phyloP scores from a whole-genome alignment of 176 grass and related monocot species.

The Raddia distichophylla region DNA sequence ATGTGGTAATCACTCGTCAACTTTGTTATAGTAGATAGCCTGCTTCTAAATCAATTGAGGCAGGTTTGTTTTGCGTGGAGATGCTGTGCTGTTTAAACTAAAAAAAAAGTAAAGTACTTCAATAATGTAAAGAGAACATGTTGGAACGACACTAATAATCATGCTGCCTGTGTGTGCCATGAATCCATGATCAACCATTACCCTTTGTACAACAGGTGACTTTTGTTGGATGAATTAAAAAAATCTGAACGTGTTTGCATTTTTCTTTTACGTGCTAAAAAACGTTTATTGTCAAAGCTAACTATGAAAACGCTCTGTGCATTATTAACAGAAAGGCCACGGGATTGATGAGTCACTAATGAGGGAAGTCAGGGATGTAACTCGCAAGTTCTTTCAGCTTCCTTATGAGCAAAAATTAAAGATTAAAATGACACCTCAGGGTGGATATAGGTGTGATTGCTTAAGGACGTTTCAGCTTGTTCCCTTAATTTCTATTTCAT shows the following conservation, averaged over 20 bases:
- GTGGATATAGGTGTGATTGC: constrained; percentile 69
- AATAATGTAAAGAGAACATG: neutral
- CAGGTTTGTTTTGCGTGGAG: neutral
- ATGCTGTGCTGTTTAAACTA: neutral
- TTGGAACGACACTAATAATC: neutral
- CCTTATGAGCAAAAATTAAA: constrained; percentile 84
- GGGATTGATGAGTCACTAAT: constrained; percentile 71
- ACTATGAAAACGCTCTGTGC: neutral
- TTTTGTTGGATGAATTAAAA: neutral
- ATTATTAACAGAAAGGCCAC: constrained; percentile 76
- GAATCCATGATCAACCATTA: neutral
- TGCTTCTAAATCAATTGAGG: neutral
- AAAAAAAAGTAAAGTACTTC: neutral
- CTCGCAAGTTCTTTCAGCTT: constrained; percentile 71
- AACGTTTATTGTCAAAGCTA: neutral
- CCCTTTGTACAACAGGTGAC: neutral
- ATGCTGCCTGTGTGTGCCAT: neutral
- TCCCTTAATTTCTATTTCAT: neutral
- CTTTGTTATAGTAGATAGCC: neutral
- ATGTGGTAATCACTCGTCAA: constrained; percentile 68
- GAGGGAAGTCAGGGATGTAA: constrained; percentile 73
- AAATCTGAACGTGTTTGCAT: neutral
- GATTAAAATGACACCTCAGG: constrained; percentile 82
- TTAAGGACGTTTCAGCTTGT: neutral
- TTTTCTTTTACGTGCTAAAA: neutral